Conservation (phyloP, 2,329 filamentous ascomycete species). For the Falciphora oryzae region DNA sequence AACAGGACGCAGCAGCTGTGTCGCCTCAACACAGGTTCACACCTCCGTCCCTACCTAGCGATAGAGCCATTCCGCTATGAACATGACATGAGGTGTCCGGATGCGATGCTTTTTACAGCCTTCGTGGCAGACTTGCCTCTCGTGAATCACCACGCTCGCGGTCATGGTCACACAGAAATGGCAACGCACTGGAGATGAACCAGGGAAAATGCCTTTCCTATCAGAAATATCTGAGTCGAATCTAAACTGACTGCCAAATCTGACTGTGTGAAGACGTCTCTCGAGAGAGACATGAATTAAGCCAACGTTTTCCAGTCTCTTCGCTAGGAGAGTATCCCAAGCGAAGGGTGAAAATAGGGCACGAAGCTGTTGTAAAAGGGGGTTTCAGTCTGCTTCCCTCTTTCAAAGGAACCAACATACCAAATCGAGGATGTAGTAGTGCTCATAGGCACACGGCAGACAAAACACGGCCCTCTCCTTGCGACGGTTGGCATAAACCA, state of each 20-base stretch:
- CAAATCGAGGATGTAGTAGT: not conserved
- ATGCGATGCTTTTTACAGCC: constrained; percentile 2
- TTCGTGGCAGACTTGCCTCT: not conserved
- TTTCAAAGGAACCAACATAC: not conserved
- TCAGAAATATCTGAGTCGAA: not conserved
- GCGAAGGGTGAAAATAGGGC: not conserved
- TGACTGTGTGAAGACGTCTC: not conserved
- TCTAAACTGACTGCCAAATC: not conserved
- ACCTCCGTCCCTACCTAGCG: not conserved
- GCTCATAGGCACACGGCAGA: not conserved
- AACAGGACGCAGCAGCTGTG: not conserved
- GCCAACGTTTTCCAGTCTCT: not conserved
- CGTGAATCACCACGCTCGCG: not conserved
- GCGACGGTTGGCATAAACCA: not conserved
- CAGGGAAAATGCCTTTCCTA: not conserved
- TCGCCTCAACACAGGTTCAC: no score
- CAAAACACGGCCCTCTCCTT: not conserved
- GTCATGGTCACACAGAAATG: not conserved
- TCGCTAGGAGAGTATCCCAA: not conserved
- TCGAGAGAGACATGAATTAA: not conserved
- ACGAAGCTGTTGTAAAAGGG: not conserved
- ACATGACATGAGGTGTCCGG: not conserved
- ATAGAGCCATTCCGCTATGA: not conserved
- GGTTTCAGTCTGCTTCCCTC: not conserved
- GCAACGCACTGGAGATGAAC: not conserved